These are phyloP conservation scores for Boeremia lycopersici DNA, from an alignment of 2,329 filamentous ascomycete species.

Conservation along the genomic window DNA sequence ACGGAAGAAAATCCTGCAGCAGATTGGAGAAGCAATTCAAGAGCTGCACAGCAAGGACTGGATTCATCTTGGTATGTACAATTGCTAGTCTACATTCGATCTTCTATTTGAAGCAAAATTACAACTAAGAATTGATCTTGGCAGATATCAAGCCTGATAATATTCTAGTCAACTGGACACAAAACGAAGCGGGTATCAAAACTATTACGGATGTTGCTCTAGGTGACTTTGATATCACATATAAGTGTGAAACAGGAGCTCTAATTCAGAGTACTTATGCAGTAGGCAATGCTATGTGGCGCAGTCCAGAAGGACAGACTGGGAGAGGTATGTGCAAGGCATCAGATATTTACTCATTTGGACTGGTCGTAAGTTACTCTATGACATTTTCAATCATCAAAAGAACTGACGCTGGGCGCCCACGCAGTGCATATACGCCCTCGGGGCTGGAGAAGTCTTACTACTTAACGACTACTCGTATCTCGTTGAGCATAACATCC, in stretches of 20 bases:
- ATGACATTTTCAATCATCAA: background rate
- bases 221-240: background rate
- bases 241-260: slow-evolving; percentile 17
- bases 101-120: background rate
- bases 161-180: background rate
- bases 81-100: background rate
- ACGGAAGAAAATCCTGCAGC: background rate
- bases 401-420: background rate
- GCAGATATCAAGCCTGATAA: background rate
- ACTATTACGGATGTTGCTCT: background rate
- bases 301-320: slow-evolving; percentile 49
- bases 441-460: too few species aligned
- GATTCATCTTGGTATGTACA: background rate
- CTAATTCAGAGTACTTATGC: slow-evolving; percentile 32
- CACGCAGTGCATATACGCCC: background rate
- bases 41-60: background rate
- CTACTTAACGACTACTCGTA: too few species aligned
- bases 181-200: background rate
- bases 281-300: slow-evolving; percentile 50
- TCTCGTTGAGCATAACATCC: too few species aligned
- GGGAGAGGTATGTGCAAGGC: slow-evolving; percentile 42
- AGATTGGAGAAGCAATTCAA: background rate
- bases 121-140: background rate
- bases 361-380: slow-evolving; percentile 44
- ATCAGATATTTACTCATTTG: slow-evolving; percentile 49